These are phyloP conservation scores for Neurospora cerealis DNA, from an alignment of 495 filamentous ascomycete species.

Conservation along the genomic window DNA sequence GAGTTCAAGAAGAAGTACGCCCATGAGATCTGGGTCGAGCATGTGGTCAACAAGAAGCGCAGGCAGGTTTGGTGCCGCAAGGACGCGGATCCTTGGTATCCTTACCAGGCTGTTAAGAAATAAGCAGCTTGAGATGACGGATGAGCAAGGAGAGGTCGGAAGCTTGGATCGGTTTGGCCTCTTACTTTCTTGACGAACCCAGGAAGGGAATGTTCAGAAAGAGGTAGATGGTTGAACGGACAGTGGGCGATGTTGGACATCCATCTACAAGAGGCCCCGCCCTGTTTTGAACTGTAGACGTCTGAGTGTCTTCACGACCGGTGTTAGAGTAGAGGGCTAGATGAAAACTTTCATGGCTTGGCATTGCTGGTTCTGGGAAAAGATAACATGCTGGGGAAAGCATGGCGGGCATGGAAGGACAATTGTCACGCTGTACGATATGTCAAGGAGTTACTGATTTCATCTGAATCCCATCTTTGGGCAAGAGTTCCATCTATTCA, in stretches of 20 bases:
- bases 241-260: background rate
- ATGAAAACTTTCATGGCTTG: background rate
- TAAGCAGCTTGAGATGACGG: background rate
- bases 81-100: slow-evolving; percentile 69
- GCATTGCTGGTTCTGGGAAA: background rate
- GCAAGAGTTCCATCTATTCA: background rate
- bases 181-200: background rate
- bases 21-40: slow-evolving; percentile 63
- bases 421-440: background rate
- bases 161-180: background rate
- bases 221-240: background rate
- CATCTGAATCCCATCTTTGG: background rate
- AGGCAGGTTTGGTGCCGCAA: slow-evolving; percentile 80
- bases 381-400: background rate
- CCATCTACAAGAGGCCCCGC: background rate
- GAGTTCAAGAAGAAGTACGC: slow-evolving; percentile 49
- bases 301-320: background rate
- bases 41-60: slow-evolving; percentile 70
- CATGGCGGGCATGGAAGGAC: background rate
- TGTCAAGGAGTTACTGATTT: background rate
- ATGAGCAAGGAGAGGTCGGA: background rate
- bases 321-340: background rate
- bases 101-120: slow-evolving; percentile 36
- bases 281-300: background rate
- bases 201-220: background rate